Percentiles rank a stretch among this genome's conserved stretches.
Evolutionary conservation across 345 rosid genomes (phyloP).

Genomic region (Brassica juncea): DNA sequence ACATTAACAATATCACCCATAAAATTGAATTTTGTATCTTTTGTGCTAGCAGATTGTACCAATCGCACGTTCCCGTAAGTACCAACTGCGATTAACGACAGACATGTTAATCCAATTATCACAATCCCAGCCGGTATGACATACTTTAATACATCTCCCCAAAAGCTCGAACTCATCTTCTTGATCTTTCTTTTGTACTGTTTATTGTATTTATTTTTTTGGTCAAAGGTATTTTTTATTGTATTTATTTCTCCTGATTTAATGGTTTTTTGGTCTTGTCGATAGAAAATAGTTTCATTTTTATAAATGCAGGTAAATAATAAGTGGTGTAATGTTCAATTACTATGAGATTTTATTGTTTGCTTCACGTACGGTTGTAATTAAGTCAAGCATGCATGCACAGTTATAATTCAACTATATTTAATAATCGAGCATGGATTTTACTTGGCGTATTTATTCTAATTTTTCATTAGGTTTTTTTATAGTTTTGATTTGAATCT

Average conservation of each 20-base stretch:
- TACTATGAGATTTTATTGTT: conserved; percentile 6
- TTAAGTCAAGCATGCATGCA: not conserved
- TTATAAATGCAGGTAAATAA: not conserved
- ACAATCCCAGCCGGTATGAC: not conserved
- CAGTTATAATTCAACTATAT: not conserved
- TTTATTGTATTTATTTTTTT: not conserved
- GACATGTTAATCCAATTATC: conserved; percentile 3
- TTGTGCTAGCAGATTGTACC: not conserved
- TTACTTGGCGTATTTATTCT: not conserved
- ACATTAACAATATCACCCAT: not conserved
- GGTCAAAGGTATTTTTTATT: not conserved
- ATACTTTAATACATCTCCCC: conserved; percentile 15
- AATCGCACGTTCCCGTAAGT: not conserved
- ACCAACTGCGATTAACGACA: not conserved
- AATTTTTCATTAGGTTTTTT: not conserved
- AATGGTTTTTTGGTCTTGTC: not conserved
- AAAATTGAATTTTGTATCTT: conserved; percentile 11
- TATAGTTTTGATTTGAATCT: not conserved
- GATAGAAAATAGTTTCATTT: not conserved
- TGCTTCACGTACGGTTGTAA: conserved; percentile 5
- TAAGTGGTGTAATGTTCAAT: not conserved
- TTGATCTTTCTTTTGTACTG: not conserved
- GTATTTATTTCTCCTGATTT: not conserved
- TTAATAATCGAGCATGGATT: not conserved
- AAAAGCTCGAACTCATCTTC: not conserved